Conservation (phyloP, 1,284 basidiomycete species). For the Leccinum huronense region DNA sequence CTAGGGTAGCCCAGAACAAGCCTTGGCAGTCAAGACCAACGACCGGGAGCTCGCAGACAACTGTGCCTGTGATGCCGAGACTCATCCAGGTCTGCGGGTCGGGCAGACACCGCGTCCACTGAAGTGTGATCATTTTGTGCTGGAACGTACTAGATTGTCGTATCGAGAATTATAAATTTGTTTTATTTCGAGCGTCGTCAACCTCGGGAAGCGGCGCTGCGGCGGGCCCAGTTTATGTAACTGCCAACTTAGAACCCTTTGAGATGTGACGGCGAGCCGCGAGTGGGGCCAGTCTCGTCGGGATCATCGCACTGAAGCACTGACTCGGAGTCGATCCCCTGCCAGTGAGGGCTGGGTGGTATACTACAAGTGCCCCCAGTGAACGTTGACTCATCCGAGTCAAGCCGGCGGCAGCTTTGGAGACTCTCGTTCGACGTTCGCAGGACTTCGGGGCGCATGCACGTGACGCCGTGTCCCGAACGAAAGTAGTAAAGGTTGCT, state of each 20-base stretch:
- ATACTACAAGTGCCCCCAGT: conserved; percentile 9
- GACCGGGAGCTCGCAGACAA: conserved; percentile 62
- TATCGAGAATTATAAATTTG: conserved; percentile 4
- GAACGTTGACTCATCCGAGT: too few relatives aligned
- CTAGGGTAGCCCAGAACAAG: conserved; percentile 55
- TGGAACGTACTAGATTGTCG: not conserved
- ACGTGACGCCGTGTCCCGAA: too few relatives aligned
- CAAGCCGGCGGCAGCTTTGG: conserved; percentile 31
- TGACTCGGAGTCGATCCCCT: not conserved
- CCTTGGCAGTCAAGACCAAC: conserved; percentile 56
- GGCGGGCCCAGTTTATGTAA: not conserved
- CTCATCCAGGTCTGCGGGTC: conserved; percentile 61
- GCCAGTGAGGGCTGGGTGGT: conserved; percentile 9
- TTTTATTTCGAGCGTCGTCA: conserved; percentile 8
- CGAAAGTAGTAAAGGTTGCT: too few relatives aligned
- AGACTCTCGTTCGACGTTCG: conserved; percentile 36
- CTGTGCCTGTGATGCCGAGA: conserved; percentile 78
- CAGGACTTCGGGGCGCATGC: conserved; percentile 32
- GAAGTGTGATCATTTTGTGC: conserved; percentile 34
- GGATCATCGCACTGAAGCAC: conserved; percentile 6
- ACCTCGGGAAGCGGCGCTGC: not conserved
- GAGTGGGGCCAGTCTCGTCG: conserved; percentile 4
- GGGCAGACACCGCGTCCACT: conserved; percentile 61
- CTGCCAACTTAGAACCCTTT: too few relatives aligned
- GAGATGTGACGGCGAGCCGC: not conserved